phyloP scores from a whole-genome alignment of 805 yeast genomes.

The Candida succiphila region DNA sequence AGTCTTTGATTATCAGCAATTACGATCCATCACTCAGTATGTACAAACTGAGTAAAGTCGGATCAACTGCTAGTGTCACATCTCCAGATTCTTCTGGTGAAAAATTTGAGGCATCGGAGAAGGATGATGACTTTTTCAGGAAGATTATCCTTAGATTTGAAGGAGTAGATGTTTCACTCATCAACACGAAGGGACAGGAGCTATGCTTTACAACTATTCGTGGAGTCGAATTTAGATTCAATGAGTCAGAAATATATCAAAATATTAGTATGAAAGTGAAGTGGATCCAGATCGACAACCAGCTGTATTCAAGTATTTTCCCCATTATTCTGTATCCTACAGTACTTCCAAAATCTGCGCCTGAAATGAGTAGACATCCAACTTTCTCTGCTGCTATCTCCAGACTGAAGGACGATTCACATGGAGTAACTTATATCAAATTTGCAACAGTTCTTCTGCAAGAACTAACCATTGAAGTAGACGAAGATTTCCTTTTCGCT shows the following conservation, averaged over 20 bases:
- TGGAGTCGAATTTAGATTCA: slow-evolving; percentile 73
- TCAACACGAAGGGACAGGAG: slow-evolving; percentile 64
- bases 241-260: slow-evolving; percentile 78
- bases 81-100: slow-evolving; percentile 20
- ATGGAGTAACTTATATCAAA: slow-evolving; percentile 84
- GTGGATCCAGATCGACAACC: slow-evolving; percentile 95
- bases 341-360: slow-evolving; percentile 73
- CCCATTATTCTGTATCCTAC: slow-evolving; percentile 89
- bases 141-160: slow-evolving; percentile 56
- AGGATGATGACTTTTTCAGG: slow-evolving; percentile 42
- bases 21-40: slow-evolving; percentile 72
- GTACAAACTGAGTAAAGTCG: slow-evolving; percentile 42
- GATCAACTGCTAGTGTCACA: slow-evolving; percentile 12
- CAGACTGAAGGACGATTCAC: slow-evolving; percentile 76
- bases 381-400: slow-evolving; percentile 81
- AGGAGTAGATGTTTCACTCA: slow-evolving; percentile 82
- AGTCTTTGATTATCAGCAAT: slow-evolving; percentile 73
- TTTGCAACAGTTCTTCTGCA: slow-evolving; percentile 85
- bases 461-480: slow-evolving; percentile 86
- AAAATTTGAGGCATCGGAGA: slow-evolving; percentile 45
- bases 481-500: slow-evolving; percentile 85
- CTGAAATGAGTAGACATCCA: slow-evolving; percentile 84
- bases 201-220: slow-evolving; percentile 73
- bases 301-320: slow-evolving; percentile 75
- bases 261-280: slow-evolving; percentile 72